Evolutionary conservation across 257 asterid species (phyloP), one percentile per base, ranked within the genome.

Genomic region (Solanum bulbocastanum): DNA sequence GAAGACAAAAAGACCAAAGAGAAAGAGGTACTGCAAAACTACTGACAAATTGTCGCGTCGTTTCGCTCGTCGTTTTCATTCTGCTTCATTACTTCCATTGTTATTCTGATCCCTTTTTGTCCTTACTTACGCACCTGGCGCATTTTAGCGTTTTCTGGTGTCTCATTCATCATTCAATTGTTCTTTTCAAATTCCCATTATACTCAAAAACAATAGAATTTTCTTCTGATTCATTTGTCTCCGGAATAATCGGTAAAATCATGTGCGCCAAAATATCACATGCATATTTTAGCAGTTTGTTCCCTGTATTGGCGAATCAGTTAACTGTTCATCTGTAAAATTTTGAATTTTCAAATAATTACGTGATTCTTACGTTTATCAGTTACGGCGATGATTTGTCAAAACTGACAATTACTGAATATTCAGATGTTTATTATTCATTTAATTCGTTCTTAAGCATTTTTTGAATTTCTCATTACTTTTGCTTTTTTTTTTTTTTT

Each of bases 1-100:
- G 88, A 10, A 13, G 90, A 93, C 27, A 83, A 89, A 6, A 92
- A 92, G 88, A 83, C 92, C 23, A 94, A 93, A 62, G 92, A 92
- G 68, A 93, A 95, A 86, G 93, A 89, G 89, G 91, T 90, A 91
- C 32, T 18, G 40, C 35, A 25, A 15, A 18, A 35, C 27, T 76
- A 23, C 65, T 42, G 69, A 32, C 42, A 74, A 7, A 16, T 65
- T 37, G 30, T 23, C 58, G 39, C 58, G 25, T 23, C 35, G 27
- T 88, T 49, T 69, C 56, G 20, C 66, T 56, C 49, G 56, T 74
- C 65, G 27, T 37, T 36, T n/a, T 39, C 25, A 73, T 71, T 58
- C 69, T 72, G 79, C 30, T 36, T 5, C 82, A 22, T 73, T 73
- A 35, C 81, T 73, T 73, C 81, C 35, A 27, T 69, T 86, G 27